Percentiles rank a stretch among this genome's conserved stretches.
Conservation (phyloP, 1,284 basidiomycete genomes). For the Ustilago nuda region DNA sequence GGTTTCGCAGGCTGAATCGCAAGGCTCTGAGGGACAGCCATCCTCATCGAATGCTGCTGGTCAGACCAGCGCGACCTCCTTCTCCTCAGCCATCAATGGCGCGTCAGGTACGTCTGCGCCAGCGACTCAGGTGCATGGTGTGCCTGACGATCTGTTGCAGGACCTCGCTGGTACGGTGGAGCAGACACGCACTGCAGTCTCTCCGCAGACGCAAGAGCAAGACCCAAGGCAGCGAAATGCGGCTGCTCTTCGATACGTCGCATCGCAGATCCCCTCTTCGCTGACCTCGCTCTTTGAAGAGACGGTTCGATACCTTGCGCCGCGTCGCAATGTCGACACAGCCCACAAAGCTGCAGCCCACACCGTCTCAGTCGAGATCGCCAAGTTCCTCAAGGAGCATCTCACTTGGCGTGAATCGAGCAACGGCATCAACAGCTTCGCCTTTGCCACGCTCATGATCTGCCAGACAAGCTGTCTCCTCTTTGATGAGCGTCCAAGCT, state of each 20-base stretch:
- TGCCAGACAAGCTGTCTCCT: slow-evolving; percentile 80
- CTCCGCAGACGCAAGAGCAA: slow-evolving; percentile 29
- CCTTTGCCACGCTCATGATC: slow-evolving; percentile 77
- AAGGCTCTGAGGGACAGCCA: slow-evolving; percentile 1
- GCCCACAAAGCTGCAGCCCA: slow-evolving; percentile 82
- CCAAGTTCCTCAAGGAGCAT: slow-evolving; percentile 80
- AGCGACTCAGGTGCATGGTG: slow-evolving; percentile 30
- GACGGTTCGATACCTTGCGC: slow-evolving; percentile 83
- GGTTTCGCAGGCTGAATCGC: slow-evolving; percentile 8
- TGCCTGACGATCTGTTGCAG: slow-evolving; percentile 43
- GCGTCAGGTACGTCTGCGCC: slow-evolving; percentile 7
- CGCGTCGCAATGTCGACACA: slow-evolving; percentile 81
- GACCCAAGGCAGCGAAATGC: slow-evolving; percentile 43
- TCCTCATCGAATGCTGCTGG: slow-evolving; percentile 6
- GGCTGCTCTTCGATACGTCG: slow-evolving; percentile 78
- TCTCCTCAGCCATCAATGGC: neutral
- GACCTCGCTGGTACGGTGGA: slow-evolving; percentile 51
- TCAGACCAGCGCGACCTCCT: neutral
- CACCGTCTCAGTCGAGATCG: slow-evolving; percentile 78
- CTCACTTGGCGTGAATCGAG: slow-evolving; percentile 75
- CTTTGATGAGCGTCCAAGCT: slow-evolving; percentile 79
- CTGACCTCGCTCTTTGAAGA: slow-evolving; percentile 90
- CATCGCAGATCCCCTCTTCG: slow-evolving; percentile 81
- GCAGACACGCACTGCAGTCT: slow-evolving; percentile 17
- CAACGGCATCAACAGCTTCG: slow-evolving; percentile 70